A percentile compares a stretch with the other conserved stretches of the same genome.
These are phyloP conservation scores for Fomitopsis pinicola DNA, from an alignment of 1,284 basidiomycete genomes.

Conservation along the genomic window DNA sequence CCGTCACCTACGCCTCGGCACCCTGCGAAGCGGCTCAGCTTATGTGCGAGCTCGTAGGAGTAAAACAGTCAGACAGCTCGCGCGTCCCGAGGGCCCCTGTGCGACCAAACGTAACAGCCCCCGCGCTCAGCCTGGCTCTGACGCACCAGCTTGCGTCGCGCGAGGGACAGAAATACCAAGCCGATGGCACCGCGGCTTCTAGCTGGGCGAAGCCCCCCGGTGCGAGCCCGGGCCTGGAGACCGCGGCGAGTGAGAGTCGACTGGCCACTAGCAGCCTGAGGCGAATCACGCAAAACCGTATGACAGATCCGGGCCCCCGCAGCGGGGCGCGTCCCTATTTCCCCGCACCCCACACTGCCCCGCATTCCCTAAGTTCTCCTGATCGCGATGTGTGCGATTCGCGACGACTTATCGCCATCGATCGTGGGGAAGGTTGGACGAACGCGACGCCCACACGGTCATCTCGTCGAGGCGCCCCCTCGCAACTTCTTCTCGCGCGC, in stretches of 20 bases:
- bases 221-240: no score
- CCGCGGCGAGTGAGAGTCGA: no score
- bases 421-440: neutral
- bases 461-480: neutral
- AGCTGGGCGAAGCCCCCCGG: no score
- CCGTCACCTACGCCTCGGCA: neutral
- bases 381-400: neutral
- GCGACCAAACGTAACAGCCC: neutral
- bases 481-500: neutral
- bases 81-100: neutral
- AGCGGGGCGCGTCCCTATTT: neutral
- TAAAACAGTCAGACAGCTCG: neutral
- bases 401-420: constrained; percentile 1
- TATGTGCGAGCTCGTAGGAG: neutral
- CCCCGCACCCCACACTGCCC: neutral
- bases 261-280: no score
- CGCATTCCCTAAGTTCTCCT: neutral
- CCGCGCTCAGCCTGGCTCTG: neutral
- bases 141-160: no score
- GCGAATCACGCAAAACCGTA: no score
- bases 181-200: no score
- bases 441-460: neutral
- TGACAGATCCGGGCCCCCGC: no score
- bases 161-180: no score
- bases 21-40: neutral